Percentiles rank a stretch among this genome's conserved stretches.
These are phyloP conservation scores for barley (Hordeum vulgare) DNA, from an alignment of 176 grass and related monocot species.

Conservation along the genomic window MorexV3_pseudomolecules_assembly NC_058524.1:26812480-26812979, in stretches of 20 bases:
- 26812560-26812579: neutral
- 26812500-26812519: slow-evolving; percentile 19
- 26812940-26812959: neutral
- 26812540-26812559: neutral
- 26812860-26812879: neutral
- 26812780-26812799: neutral
- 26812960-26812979: slow-evolving; percentile 43
- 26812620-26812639: neutral
- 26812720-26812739: neutral
- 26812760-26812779: neutral
- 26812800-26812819: neutral
- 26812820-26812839: neutral
- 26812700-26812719: neutral
- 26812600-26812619: neutral
- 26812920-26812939: neutral
- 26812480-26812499: slow-evolving; percentile 46
- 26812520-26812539: neutral
- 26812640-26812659: neutral
- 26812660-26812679: neutral
- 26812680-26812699: neutral
- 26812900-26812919: neutral
- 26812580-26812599: neutral
- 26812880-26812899: neutral
- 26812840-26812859: neutral
- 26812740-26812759: neutral